A percentile compares a stretch with the other conserved stretches of the same genome.
Evolutionary conservation across 371 early-diverging fungal genomes (phyloP).

Genomic region (Lichtheimia ramosa): DNA sequence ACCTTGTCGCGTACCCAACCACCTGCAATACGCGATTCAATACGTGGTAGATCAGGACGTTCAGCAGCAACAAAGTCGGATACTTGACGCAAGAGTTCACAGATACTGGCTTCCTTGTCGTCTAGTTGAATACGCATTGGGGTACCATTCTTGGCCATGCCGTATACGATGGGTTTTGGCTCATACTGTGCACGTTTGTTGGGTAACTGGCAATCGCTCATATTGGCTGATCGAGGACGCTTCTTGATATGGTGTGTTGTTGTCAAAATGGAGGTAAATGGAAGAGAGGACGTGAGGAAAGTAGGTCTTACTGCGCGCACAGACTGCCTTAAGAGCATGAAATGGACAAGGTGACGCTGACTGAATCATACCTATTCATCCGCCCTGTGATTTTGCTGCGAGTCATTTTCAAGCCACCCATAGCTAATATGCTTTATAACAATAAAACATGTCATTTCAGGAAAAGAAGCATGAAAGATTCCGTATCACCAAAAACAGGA

Average conservation of each 20-base stretch:
- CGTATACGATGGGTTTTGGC: constrained; percentile 18
- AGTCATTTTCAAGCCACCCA: no score
- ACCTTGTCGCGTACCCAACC: constrained; percentile 99
- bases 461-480: no score
- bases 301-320: not conserved
- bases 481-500: no score
- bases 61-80: constrained; percentile 50
- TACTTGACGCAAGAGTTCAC: constrained; percentile 60
- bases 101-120: constrained; percentile 59
- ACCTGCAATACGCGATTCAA: constrained; percentile 92
- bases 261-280: not conserved
- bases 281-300: not conserved
- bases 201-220: not conserved
- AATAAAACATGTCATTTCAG: no score
- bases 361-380: no score
- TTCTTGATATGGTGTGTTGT: not conserved
- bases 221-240: not conserved
- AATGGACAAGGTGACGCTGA: not conserved
- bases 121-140: constrained; percentile 49
- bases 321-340: not conserved
- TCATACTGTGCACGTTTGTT: not conserved
- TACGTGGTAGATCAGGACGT: constrained; percentile 51
- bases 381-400: no score
- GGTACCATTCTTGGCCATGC: constrained; percentile 34
- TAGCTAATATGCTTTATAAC: no score